Evolutionary conservation across 352 stramenopile species (phyloP), one percentile per base, ranked within the genome.

Genomic region (Phytophthora idaei): DNA sequence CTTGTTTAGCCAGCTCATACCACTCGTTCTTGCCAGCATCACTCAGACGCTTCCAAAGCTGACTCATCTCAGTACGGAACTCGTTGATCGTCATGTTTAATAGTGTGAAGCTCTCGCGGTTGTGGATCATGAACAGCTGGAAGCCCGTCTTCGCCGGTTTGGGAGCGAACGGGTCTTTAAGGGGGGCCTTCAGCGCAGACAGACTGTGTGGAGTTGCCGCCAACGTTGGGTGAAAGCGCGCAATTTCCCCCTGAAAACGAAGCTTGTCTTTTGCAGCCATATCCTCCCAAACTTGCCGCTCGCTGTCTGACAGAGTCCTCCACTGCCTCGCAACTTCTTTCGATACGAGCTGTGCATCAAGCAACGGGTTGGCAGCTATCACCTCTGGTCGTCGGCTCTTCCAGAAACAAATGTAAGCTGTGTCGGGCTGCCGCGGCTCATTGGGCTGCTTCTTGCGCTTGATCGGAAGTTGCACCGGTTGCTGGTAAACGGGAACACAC

Each of bases 321-420:
- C 81, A 90, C 9, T 78, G 73, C 25, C 68, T 57, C 2, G 77
- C 81, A 29, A 90, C 76, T 57, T 85, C 74, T 15, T 70, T 80
- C 27, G 81, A 89, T 2, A 90, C 78, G 2, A 77, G 60, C 5
- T 69, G 61, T 5, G 75, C 68, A 27, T 73, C 51, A 50, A 90
- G 71, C 2, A 70, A 57, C 12, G 81, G 79, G 36, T 80, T 74
- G 11, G 72, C 63, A 46, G 58, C 66, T 28, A 90, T 42, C n/a
- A 90, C 68, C 15, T 80, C 64, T 21, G 57, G 63, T 4, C 81
- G 70, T 34, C 63, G 73, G 36, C 70, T 75, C 53, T 82, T 85
- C 77, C 77, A 90, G 54, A 86, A 90, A 61, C 74, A 90, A 50
- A 83, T 89, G 49, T 90, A 90, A 3, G 81, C 77, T 14, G 81